These are phyloP conservation scores for Lichtheimia hyalospora DNA, from an alignment of 371 early-diverging fungal species.

Conservation along the genomic window DNA sequence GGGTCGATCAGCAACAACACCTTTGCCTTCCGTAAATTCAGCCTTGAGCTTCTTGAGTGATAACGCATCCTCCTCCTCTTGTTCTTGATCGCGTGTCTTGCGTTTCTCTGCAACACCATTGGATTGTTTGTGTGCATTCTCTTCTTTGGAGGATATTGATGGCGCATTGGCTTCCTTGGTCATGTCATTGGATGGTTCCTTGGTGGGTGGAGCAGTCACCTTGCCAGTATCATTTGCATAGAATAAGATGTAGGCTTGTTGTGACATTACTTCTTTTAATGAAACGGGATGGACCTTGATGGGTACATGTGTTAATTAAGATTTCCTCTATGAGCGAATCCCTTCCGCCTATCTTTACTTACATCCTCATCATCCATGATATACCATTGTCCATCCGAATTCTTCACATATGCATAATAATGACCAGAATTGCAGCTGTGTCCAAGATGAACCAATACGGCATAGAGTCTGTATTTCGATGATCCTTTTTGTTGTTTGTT, in stretches of 20 bases:
- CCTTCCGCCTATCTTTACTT: conserved; percentile 3
- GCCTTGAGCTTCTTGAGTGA: too few species aligned
- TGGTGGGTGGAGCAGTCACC: neutral
- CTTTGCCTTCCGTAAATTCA: too few species aligned
- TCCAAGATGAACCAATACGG: conserved; percentile 79
- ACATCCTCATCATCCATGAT: conserved; percentile 80
- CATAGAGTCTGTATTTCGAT: conserved; percentile 65
- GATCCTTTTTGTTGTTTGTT: conserved; percentile 19
- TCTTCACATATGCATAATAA: conserved; percentile 71
- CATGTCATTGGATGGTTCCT: too few species aligned
- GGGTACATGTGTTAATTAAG: neutral
- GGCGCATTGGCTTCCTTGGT: too few species aligned
- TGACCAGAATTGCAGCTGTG: conserved; percentile 75
- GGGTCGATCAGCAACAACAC: neutral
- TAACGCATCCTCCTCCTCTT: too few species aligned
- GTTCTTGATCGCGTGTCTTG: neutral
- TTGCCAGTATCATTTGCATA: conserved; percentile 43
- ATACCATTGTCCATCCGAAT: conserved; percentile 74
- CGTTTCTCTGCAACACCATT: neutral
- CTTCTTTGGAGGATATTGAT: too few species aligned
- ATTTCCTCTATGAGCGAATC: neutral
- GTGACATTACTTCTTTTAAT: conserved; percentile 61
- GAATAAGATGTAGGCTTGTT: conserved; percentile 87
- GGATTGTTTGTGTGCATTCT: neutral
- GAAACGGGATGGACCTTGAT: conserved; percentile 56